Base-by-base conservation (phyloP, 441 rosid genomes). In the Melastoma candidum region DNA sequence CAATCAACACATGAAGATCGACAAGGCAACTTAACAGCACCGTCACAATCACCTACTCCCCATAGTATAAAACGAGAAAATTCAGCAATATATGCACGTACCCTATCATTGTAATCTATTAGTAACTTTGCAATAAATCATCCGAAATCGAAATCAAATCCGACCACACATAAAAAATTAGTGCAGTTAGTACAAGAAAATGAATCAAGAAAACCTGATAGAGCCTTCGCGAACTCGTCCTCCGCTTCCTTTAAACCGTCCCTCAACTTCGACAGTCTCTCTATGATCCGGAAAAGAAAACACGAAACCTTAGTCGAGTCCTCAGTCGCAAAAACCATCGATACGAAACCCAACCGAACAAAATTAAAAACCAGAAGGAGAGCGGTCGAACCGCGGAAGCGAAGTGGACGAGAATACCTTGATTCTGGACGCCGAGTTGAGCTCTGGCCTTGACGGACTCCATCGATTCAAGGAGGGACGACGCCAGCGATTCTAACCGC, bases 211-310 rank as follows among this genome's bases (percentile, higher is more conserved):
- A 57, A 61, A 86, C 97, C 96, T 71, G 87, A 76, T 50, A 88
- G 65, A 11, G 82, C 90, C 73, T 72, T 79, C 53, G 88, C 95
- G 53, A 84, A 74, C 29, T 81, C 86, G 61, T 76, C 83, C 64
- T 92, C 97, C 29, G 86, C 85, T 63, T 82, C 92, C 74, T 81
- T 75, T 68, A 86, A 75, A 26, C 74, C 51, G 48, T 73, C 59
- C 74, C 86, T 86, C 69, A 78, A 0, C 63, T 74, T 76, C 60
- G 57, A 68, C 13, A 81, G 44, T 68, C 67, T 73, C 71, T 63
- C 98, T 92, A 74, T 12, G 57, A 29, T 29, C 36, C 36, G 36
- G 36, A 29, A 43, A 29, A 2, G 8, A 26, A 60, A 29, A 13
- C 11, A 13, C 58, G 5, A 54, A 2, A 51, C 39, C 11, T 26